Evolutionary conservation across 768 basidiomycete genomes (phyloP).

Genomic region (Gymnopilus junonius): DNA sequence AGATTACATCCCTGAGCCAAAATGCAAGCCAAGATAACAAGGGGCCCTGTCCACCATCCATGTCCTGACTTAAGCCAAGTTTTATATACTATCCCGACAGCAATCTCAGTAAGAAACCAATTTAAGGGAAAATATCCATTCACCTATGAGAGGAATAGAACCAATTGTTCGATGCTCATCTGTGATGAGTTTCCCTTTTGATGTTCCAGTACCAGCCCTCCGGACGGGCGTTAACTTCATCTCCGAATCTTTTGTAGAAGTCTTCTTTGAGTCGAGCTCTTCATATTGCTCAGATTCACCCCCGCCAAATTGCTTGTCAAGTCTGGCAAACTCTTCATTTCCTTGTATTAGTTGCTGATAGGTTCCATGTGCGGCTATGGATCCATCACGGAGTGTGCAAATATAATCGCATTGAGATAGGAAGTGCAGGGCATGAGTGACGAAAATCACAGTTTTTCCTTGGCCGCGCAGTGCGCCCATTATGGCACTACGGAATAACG

Average conservation of each 20-base stretch:
- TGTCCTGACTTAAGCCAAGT: slow-evolving; percentile 61
- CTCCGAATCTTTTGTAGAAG: slow-evolving; percentile 35
- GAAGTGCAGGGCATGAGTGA: slow-evolving; percentile 89
- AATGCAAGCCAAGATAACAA: slow-evolving; percentile 52
- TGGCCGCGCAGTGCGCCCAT: slow-evolving; percentile 37
- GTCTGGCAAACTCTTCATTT: slow-evolving; percentile 57
- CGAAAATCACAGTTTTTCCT: slow-evolving; percentile 79
- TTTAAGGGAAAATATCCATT: background rate
- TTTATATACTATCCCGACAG: slow-evolving; percentile 49
- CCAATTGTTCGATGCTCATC: slow-evolving; percentile 69
- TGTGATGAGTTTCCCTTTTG: slow-evolving; percentile 68
- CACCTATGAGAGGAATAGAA: slow-evolving; percentile 55
- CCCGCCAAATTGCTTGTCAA: slow-evolving; percentile 68
- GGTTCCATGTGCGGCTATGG: slow-evolving; percentile 72
- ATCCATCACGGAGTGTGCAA: slow-evolving; percentile 71
- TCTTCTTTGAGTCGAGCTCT: slow-evolving; percentile 21
- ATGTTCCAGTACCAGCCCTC: slow-evolving; percentile 57
- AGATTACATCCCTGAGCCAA: slow-evolving; percentile 67
- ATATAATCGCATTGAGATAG: slow-evolving; percentile 83
- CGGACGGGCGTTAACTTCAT: slow-evolving; percentile 31
- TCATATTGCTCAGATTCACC: slow-evolving; percentile 40
- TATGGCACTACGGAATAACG: slow-evolving; percentile 69
- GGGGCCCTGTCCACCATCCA: slow-evolving; percentile 51
- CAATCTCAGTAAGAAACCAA: background rate
- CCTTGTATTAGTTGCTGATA: slow-evolving; percentile 52